Base-by-base conservation (phyloP, 140 eudicot species). In the Anethum foeniculum region DNA sequence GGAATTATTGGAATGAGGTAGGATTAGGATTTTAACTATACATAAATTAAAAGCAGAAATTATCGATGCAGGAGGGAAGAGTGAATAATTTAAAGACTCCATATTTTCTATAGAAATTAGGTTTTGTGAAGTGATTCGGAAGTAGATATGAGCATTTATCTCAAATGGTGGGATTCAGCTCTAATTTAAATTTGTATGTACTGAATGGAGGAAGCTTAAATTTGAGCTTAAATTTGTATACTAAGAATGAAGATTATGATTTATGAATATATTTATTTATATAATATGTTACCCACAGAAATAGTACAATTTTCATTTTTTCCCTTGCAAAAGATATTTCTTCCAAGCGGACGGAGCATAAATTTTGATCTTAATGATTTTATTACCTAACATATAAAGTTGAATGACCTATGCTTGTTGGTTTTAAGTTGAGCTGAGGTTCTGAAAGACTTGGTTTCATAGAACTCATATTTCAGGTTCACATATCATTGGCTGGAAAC, bases 401-500 rank as follows among this genome's bases (percentile, higher is more conserved):
- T 23, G 43, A 15, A 68, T 13, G 74, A 13, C 44, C n/a, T 16
- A 32, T 14, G 74, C 4, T 30, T 67, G 27, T 52, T 14, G 41
- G 12, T 9, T 80, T 71, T 27, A 1, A 46, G 56, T 80, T 76
- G 28, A 23, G 75, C 21, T 30, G 80, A 36, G 46, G 11, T 83
- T 62, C 48, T n/a, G 62, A 23, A 56, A 60, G 34, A 62, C 30
- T 52, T 62, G 71, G 58, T 60, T 16, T 76, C 34, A 71, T 32
- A 41, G 38, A 80, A 34, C 48, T 78, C 68, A 51, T n/a, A 78
- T 67, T 85, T 81, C 88, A 95, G 99, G 97, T 95, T 69, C 99
- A 95, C 85, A 82, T 92, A 75, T 95, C 99, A 58, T 87, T 95
- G 80, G 97, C 97, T 18, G 97, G 97, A 8, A 86, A 88, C 75